Evolutionary conservation across 345 rosid species (phyloP).

Genomic region (Noccaea bulbosa): DNA sequence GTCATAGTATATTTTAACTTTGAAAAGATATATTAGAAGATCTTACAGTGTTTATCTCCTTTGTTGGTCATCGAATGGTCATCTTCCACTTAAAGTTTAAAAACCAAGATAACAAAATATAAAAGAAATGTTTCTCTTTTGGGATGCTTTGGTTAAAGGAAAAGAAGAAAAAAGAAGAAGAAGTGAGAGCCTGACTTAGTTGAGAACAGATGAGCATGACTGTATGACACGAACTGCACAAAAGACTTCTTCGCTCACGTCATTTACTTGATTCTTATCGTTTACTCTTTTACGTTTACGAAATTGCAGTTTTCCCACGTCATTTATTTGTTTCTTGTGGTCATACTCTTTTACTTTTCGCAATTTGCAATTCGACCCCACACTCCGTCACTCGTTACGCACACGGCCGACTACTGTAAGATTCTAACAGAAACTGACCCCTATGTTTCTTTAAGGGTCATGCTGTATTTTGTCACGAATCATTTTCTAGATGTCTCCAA

Average conservation of each 20-base stretch:
- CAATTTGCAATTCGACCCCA: conserved; percentile 6
- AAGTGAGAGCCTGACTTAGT: conserved; percentile 11
- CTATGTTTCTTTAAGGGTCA: not conserved
- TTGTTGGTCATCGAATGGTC: conserved; percentile 40
- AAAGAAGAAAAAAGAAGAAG: not conserved
- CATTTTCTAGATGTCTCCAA: not conserved
- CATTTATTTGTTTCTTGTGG: not conserved
- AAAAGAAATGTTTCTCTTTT: conserved; percentile 35
- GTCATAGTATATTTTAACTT: conserved; percentile 2
- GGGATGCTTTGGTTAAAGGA: conserved; percentile 36
- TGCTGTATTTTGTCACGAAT: not conserved
- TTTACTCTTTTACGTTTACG: conserved; percentile 15
- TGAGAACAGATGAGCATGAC: conserved; percentile 37
- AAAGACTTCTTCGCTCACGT: conserved; percentile 8
- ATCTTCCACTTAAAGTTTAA: conserved; percentile 22
- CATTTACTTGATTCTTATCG: conserved; percentile 21
- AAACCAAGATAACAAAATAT: conserved; percentile 31
- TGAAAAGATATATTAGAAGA: not conserved
- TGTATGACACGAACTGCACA: conserved; percentile 45
- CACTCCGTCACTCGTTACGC: conserved; percentile 26
- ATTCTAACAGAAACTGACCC: not conserved
- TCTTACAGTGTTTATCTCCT: conserved; percentile 17
- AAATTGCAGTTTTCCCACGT: conserved; percentile 11
- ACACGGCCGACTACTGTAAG: conserved; percentile 10
- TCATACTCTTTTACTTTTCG: not conserved